phyloP scores from a whole-genome alignment of 2,329 filamentous ascomycete genomes.

The Phaeomoniella chlamydospora region DNA sequence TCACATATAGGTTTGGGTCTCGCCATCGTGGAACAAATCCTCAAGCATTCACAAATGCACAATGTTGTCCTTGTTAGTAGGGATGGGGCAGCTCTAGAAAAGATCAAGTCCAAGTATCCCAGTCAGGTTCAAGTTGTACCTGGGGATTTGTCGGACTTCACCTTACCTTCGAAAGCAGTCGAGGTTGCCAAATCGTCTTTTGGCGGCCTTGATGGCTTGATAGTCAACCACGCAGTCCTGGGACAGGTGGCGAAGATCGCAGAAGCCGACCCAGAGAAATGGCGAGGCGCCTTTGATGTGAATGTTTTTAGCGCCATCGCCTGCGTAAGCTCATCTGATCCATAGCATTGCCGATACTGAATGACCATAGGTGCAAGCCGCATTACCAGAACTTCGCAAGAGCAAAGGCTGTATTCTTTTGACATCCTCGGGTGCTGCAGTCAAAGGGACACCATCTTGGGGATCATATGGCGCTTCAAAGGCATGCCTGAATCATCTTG shows the following conservation, averaged over 20 bases:
- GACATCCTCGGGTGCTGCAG: conserved; percentile 65
- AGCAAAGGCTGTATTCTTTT: conserved; percentile 60
- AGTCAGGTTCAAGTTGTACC: conserved; percentile 40
- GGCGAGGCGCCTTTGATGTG: conserved; percentile 61
- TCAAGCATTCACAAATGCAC: conserved; percentile 31
- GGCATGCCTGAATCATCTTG: conserved; percentile 69
- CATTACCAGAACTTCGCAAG: conserved; percentile 53
- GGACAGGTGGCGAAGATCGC: conserved; percentile 59
- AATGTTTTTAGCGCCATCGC: conserved; percentile 78
- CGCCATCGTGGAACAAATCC: conserved; percentile 44
- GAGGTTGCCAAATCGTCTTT: conserved; percentile 53
- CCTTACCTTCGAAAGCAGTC: conserved; percentile 45
- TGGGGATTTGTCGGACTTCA: conserved; percentile 42
- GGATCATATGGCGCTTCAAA: conserved; percentile 72
- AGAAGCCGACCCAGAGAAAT: conserved; percentile 55
- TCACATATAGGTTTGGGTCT: conserved; percentile 43
- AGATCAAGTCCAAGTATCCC: conserved; percentile 38
- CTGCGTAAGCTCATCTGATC: conserved; percentile 40
- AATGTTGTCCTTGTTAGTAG: conserved; percentile 46
- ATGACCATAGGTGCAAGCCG: conserved; percentile 47
- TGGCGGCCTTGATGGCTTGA: conserved; percentile 60
- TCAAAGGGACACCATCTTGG: conserved; percentile 55
- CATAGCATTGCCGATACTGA: conserved; percentile 2
- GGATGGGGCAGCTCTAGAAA: conserved; percentile 35
- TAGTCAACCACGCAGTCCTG: conserved; percentile 78